A percentile compares a stretch with the other conserved stretches of the same genome.
phyloP scores from a whole-genome alignment of 306 rosid genomes.

The Clitoria ternatea region DNA sequence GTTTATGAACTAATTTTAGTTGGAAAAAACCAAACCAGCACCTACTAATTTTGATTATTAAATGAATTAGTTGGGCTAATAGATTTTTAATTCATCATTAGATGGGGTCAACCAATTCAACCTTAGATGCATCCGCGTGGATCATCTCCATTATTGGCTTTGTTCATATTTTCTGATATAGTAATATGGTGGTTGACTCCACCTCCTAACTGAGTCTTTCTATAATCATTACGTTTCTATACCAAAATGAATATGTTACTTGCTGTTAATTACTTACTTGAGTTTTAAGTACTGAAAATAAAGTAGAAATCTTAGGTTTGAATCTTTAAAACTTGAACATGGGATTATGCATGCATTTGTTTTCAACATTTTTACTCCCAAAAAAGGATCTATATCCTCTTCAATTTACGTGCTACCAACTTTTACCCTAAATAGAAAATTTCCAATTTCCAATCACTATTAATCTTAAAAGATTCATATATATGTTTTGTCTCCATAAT shows the following conservation, averaged over 20 bases:
- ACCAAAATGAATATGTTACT: neutral
- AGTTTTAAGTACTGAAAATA: neutral
- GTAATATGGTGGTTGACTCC: slow-evolving; percentile 15
- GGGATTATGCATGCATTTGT: too few species aligned
- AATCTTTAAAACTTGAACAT: slow-evolving; percentile 4
- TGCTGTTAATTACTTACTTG: too few species aligned
- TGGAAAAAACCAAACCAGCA: slow-evolving; percentile 20
- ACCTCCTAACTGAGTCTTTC: neutral
- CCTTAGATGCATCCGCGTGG: neutral
- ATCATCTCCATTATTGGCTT: slow-evolving; percentile 11
- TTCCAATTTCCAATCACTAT: too few species aligned
- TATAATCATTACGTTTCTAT: neutral
- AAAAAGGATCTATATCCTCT: too few species aligned
- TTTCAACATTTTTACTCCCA: too few species aligned
- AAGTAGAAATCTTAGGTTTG: slow-evolving; percentile 17
- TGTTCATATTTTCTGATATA: slow-evolving; percentile 1
- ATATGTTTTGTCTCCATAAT: too few species aligned
- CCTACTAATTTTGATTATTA: slow-evolving; percentile 20
- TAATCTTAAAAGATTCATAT: too few species aligned
- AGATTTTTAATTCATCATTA: neutral
- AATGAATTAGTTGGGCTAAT: slow-evolving; percentile 17
- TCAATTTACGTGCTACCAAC: too few species aligned
- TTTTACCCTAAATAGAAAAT: too few species aligned
- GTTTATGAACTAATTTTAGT: slow-evolving; percentile 6
- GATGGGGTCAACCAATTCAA: neutral